A percentile compares a stretch with the other conserved stretches of the same genome.
These are phyloP conservation scores for Alternaria sp. DNA, from an alignment of 2,329 filamentous ascomycete species.

Conservation along the genomic window DNA sequence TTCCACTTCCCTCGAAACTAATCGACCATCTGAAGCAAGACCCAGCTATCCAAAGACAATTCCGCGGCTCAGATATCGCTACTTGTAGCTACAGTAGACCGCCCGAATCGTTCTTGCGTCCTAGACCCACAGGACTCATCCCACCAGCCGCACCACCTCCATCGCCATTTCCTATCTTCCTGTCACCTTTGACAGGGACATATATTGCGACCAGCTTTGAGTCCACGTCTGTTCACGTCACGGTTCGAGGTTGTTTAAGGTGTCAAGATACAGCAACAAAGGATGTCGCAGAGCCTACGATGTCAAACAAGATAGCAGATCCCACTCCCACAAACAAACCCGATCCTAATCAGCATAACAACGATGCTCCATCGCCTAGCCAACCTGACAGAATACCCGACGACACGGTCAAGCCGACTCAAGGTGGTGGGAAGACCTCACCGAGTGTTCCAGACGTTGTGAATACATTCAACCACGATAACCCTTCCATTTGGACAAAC, in stretches of 20 bases:
- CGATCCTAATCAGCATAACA: neutral
- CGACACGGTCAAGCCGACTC: conserved; percentile 5
- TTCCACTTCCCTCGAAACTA: conserved; percentile 31
- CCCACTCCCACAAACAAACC: neutral
- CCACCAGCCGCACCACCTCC: neutral
- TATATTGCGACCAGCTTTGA: conserved; percentile 38
- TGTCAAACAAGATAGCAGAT: conserved; percentile 2
- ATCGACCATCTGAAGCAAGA: conserved; percentile 35
- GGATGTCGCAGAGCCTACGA: neutral
- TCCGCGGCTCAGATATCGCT: conserved; percentile 39
- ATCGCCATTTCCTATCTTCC: neutral
- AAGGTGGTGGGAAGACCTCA: conserved; percentile 2
- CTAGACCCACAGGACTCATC: neutral
- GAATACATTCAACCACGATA: conserved; percentile 1
- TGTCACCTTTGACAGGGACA: conserved; percentile 27
- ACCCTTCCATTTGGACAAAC: neutral
- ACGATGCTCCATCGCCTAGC: neutral
- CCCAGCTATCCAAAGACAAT: conserved; percentile 27
- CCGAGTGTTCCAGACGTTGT: conserved; percentile 18
- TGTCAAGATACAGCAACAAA: conserved; percentile 14
- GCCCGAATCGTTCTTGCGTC: neutral
- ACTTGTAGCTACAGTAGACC: conserved; percentile 32
- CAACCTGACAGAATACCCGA: conserved; percentile 1
- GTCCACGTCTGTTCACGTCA: conserved; percentile 38
- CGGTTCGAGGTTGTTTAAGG: conserved; percentile 37